Base-by-base conservation (phyloP, 2,329 filamentous ascomycete genomes). In the Fusarium avenaceum region DNA sequence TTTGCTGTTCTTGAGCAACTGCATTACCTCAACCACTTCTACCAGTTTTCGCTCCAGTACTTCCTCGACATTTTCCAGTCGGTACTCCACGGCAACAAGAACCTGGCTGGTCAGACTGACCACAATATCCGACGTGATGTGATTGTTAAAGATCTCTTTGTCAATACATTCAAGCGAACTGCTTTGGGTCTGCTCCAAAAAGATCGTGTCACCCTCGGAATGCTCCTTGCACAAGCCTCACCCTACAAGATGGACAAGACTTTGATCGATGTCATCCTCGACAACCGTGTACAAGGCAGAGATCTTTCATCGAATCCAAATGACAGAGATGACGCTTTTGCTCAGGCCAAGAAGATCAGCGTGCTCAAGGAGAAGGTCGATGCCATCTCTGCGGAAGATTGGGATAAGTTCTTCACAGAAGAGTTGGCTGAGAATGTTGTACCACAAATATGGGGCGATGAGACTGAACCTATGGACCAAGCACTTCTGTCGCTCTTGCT, bases 21-120 rank as follows among this genome's bases (percentile, higher is more conserved):
- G 59, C 95, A 98, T 80, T 96, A 97, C 77, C 90, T 99, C 78
- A 97, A 99, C 79, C 96, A 98, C 84, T 98, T 98, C 82, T 99
- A 99, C 80, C 96, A 98, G 78, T 99, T 99, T 85, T 99, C 96
- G 38, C 86, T 99, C 62, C 94, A 97, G 79, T 99, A 97, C 81
- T 99, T 99, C 82, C 87, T 97, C 56, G 92, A 97, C 77, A 99
- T 99, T 72, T 99, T 99, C 87, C 92, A 97, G 77, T 89, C 91
- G 7, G 96, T 99, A 9, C 86, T 99, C 39, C 91, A 91, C 72
- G 87, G 89, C 60, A 96, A 96, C 79, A 90, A 90, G 74, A 89
- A 89, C 62, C 84, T 96, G 51, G 86, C 87, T 20, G 85, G 84
- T 61, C 89, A 91, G 78, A 90, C 87, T 32, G 90, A 96, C 68